These are phyloP conservation scores for Phytophthora syringae DNA, from an alignment of 352 stramenopile genomes.

Conservation along the genomic window DNA sequence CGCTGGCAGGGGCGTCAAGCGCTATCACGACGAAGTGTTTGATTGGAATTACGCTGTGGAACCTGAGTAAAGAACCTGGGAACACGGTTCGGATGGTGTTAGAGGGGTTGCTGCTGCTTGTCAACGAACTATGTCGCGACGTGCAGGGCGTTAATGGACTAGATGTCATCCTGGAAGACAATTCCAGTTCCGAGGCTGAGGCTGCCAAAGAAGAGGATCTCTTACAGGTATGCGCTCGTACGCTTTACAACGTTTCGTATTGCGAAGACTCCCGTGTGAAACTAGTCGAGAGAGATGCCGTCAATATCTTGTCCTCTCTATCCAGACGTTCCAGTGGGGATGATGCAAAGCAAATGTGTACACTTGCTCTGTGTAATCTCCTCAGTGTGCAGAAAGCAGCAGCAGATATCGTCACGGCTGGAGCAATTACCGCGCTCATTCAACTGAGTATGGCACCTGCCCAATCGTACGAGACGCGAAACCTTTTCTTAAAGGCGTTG, in stretches of 20 bases:
- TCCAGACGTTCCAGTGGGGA: constrained; percentile 40
- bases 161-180: neutral
- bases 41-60: constrained; percentile 66
- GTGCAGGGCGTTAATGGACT: constrained; percentile 18
- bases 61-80: constrained; percentile 73
- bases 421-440: constrained; percentile 70
- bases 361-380: constrained; percentile 77
- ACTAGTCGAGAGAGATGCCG: constrained; percentile 71
- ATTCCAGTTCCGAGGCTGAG: neutral
- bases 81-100: constrained; percentile 81
- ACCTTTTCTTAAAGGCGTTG: constrained; percentile 71
- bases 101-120: constrained; percentile 66
- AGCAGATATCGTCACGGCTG: constrained; percentile 68
- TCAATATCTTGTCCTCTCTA: constrained; percentile 59
- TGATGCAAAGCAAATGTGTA: constrained; percentile 81
- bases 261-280: constrained; percentile 71
- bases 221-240: constrained; percentile 55
- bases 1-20: constrained; percentile 44
- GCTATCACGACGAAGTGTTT: constrained; percentile 51
- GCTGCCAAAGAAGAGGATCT: constrained; percentile 31
- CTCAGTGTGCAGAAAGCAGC: constrained; percentile 77
- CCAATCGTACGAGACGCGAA: constrained; percentile 55
- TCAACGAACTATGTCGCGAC: constrained; percentile 58
- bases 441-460: constrained; percentile 58
- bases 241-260: constrained; percentile 77